Conservation (phyloP, 2,329 filamentous ascomycete genomes). For the Cladosporium oxysporum region DNA sequence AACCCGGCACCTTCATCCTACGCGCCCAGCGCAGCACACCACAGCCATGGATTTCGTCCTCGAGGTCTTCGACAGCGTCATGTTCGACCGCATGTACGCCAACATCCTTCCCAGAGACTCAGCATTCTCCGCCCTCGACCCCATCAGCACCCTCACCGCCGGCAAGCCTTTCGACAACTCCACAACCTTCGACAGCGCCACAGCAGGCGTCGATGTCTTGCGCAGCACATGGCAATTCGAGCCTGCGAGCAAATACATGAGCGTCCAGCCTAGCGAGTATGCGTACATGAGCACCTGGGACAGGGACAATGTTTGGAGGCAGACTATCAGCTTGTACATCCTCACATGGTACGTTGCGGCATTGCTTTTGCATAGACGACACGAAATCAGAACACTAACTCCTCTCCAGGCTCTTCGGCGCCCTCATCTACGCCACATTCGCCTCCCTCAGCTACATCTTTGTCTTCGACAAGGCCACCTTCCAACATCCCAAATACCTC, state of each 20-base stretch:
- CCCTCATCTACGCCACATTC: conserved; percentile 81
- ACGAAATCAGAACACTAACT: conserved; percentile 16
- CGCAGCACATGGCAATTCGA: conserved; percentile 58
- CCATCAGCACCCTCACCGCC: conserved; percentile 49
- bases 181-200: conserved; percentile 40
- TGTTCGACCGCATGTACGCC: conserved; percentile 80
- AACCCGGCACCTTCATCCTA: not conserved
- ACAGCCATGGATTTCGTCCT: conserved; percentile 84
- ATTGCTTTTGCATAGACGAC: not conserved
- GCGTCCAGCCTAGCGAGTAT: conserved; percentile 68
- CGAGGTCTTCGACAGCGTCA: conserved; percentile 77
- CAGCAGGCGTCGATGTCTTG: conserved; percentile 20
- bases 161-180: conserved; percentile 52
- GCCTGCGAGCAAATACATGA: conserved; percentile 70
- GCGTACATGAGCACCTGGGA: conserved; percentile 78
- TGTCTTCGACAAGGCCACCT: conserved; percentile 87
- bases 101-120: conserved; percentile 61
- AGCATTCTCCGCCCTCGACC: conserved; percentile 56
- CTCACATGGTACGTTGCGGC: conserved; percentile 73
- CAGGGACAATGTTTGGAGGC: conserved; percentile 75
- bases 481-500: conserved; percentile 89
- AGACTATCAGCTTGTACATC: conserved; percentile 73
- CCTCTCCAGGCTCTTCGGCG: conserved; percentile 72
- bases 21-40: not conserved
- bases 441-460: conserved; percentile 82